These are phyloP conservation scores for Zoysia japonica DNA, from an alignment of 176 grass and related monocot species.

Conservation along the genomic window DNA sequence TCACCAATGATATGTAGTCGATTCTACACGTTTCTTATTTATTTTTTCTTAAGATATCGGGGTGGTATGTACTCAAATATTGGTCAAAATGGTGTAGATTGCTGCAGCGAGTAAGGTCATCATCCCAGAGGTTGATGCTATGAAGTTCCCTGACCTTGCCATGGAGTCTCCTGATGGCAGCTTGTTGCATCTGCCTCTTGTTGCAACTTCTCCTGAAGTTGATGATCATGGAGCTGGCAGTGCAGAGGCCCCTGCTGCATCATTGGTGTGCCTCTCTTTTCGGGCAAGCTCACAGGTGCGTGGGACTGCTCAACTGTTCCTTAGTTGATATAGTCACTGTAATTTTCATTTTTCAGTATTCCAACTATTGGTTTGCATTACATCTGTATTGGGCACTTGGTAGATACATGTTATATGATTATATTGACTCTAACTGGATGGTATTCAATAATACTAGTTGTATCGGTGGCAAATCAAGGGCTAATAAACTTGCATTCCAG, in stretches of 20 bases:
- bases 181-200: conserved; percentile 53
- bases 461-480: background rate
- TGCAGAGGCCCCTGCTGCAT: conserved; percentile 44
- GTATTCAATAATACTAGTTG: background rate
- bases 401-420: background rate
- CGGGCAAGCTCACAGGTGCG: conserved; percentile 85
- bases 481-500: background rate
- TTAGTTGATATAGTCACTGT: background rate
- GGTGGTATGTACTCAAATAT: background rate
- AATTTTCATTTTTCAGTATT: background rate
- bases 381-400: background rate
- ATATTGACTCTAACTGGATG: background rate
- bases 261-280: conserved; percentile 84
- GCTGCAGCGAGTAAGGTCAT: conserved; percentile 30
- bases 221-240: background rate
- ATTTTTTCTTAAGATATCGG: background rate
- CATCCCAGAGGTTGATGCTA: conserved; percentile 40
- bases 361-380: background rate
- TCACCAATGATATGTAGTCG: background rate
- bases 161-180: conserved; percentile 46
- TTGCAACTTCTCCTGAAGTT: background rate
- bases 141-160: conserved; percentile 73
- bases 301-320: background rate
- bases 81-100: conserved; percentile 32
- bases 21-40: background rate